Evolutionary conservation across 2,329 filamentous ascomycete species (phyloP), one percentile per base, ranked within the genome.

Genomic region (Conoideocrella luteorostrata): DNA sequence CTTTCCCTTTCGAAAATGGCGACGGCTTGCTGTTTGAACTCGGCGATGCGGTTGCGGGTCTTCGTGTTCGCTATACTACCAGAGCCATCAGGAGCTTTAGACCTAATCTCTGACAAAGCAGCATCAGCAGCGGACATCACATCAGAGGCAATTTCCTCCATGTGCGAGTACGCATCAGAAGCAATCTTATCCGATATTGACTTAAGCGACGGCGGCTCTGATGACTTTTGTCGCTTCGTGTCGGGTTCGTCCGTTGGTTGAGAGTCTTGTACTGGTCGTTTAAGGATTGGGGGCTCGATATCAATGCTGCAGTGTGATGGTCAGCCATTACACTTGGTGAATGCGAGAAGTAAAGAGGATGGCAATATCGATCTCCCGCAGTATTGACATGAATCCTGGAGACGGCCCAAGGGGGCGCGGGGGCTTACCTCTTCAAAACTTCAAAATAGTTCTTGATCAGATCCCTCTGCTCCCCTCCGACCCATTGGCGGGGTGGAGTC

Each of bases 141-240:
- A 48, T 84, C 80, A 41, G 70, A 61, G 13, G 85, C 75, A 33
- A 87, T 68, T 48, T 85, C 79, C 22, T 86, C 82, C 35, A 89
- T 64, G 50, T 76, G 74, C 21, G 71, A 69, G 57, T 84, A 84
- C 24, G 58, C 60, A 51, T 72, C 68, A 39, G 67, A 64, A 20
- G 63, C 59, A 40, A 77, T 66, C 64, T 78, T 81, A 52, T 78
- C 74, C 45, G 69, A 64, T 48, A 82, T 74, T 48, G 69, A 73
- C 15, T 53, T 53, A n/a, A 52, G 49, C 28, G 64, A 54, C 26
- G 60, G 55, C 3, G 58, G 59, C 36, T 74, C 71, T 39, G 70
- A 67, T 2, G 77, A 70, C 59, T 79, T 82, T 52, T 79, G 75
- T 34, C 80, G 73, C 61, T 84, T 84, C 41, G 73, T 61, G 40